phyloP scores from a whole-genome alignment of 495 filamentous ascomycete species.

The Aspergillus cavernicola region DNA sequence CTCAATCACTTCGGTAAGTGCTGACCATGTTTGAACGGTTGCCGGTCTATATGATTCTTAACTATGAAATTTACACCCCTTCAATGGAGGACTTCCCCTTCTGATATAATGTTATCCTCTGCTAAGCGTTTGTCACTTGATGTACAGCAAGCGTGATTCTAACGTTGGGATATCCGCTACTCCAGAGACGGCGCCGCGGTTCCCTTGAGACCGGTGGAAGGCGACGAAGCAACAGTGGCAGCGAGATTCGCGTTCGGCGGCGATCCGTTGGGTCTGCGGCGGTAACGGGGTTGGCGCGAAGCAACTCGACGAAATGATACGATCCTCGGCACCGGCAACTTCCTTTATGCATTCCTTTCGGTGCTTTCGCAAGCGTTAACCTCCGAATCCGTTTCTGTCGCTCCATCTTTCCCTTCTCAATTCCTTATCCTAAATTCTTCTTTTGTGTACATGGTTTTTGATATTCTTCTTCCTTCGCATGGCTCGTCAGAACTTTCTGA shows the following conservation, averaged over 20 bases:
- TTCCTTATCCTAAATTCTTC: conserved; percentile 20
- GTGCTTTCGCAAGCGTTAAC: conserved; percentile 19
- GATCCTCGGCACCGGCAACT: conserved; percentile 24
- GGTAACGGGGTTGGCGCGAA: conserved; percentile 43
- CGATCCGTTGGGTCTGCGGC: conserved; percentile 40
- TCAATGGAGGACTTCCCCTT: conserved; percentile 7
- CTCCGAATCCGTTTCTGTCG: conserved; percentile 3
- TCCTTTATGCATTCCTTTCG: conserved; percentile 1
- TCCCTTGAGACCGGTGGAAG: conserved; percentile 39
- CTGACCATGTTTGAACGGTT: conserved; percentile 23
- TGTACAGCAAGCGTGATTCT: conserved; percentile 50
- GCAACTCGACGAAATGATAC: conserved; percentile 45
- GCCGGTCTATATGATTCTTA: conserved; percentile 12
- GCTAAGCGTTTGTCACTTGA: conserved; percentile 38
- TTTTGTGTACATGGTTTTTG: conserved; percentile 48
- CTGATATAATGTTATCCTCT: conserved; percentile 31
- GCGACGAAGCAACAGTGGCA: conserved; percentile 47
- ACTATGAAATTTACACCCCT: conserved; percentile 14
- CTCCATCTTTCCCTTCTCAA: conserved; percentile 20
- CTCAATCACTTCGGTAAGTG: conserved; percentile 38
- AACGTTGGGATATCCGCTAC: conserved; percentile 47
- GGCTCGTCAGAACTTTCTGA: conserved; percentile 21
- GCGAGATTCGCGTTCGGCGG: conserved; percentile 44
- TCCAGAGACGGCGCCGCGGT: conserved; percentile 50
- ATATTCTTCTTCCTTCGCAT: conserved; percentile 34